These are phyloP conservation scores for Rhodotorula taiwanensis DNA, from an alignment of 768 basidiomycete genomes.

Conservation along the genomic window DNA sequence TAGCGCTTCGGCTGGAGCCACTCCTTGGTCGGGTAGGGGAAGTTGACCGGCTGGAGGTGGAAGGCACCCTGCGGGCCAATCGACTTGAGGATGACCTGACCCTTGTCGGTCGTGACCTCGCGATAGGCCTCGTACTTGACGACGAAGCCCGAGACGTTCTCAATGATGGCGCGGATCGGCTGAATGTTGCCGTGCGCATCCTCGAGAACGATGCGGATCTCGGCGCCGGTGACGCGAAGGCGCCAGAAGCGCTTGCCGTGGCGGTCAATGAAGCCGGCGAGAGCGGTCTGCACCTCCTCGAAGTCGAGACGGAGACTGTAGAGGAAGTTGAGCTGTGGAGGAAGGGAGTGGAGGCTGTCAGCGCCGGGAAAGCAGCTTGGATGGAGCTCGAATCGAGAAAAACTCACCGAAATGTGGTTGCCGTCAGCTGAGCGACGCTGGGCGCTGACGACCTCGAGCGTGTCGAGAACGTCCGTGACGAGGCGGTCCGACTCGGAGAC, in stretches of 20 bases:
- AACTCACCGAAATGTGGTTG: conserved; percentile 74
- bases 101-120: conserved; percentile 93
- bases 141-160: conserved; percentile 97
- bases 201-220: conserved; percentile 90
- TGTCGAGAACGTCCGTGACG: conserved; percentile 86
- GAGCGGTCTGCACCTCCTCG: conserved; percentile 91
- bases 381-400: background rate
- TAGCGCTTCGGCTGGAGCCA: conserved; percentile 97
- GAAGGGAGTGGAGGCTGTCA: too few relatives aligned
- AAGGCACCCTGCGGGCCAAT: conserved; percentile 96
- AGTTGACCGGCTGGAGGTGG: conserved; percentile 89
- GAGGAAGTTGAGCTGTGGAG: conserved; percentile 76
- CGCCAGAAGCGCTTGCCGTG: conserved; percentile 98
- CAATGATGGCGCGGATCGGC: conserved; percentile 94
- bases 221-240: conserved; percentile 92
- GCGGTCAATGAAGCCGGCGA: conserved; percentile 97
- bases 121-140: conserved; percentile 98
- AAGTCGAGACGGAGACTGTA: conserved; percentile 93
- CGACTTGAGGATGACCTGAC: conserved; percentile 89
- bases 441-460: conserved; percentile 85
- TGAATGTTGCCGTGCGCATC: conserved; percentile 91
- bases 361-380: too few relatives aligned
- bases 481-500: conserved; percentile 97
- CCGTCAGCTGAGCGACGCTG: conserved; percentile 87
- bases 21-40: conserved; percentile 92